These are phyloP conservation scores for Glycine latifolia DNA, from an alignment of 306 rosid species.

Conservation along the genomic window DNA sequence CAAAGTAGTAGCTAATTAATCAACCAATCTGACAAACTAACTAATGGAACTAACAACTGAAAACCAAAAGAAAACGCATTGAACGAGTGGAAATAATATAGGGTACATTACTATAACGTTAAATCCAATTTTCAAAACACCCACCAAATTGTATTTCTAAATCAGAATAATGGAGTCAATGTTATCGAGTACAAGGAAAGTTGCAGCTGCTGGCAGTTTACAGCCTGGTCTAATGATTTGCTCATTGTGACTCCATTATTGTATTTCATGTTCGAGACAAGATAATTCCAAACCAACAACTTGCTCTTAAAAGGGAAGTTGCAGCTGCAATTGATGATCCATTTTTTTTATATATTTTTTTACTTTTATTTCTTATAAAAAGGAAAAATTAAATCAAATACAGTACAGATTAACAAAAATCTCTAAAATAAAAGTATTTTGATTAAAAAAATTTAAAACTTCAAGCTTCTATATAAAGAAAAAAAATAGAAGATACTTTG, in stretches of 20 bases:
- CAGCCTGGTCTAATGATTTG: not conserved
- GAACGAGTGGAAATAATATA: not conserved
- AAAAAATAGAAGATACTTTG: too few relatives aligned
- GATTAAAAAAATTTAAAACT: not conserved
- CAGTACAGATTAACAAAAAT: too few relatives aligned
- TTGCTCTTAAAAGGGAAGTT: too few relatives aligned
- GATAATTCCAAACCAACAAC: too few relatives aligned
- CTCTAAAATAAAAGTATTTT: not conserved
- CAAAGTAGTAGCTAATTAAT: not conserved
- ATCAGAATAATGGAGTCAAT: too few relatives aligned
- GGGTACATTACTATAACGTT: not conserved
- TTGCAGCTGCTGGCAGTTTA: too few relatives aligned
- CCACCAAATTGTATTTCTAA: not conserved
- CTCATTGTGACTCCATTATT: too few relatives aligned
- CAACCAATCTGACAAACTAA: not conserved
- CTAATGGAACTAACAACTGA: not conserved
- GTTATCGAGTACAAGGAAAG: too few relatives aligned
- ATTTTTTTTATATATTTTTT: too few relatives aligned
- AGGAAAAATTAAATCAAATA: too few relatives aligned
- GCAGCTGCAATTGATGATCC: not conserved
- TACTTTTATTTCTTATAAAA: not conserved
- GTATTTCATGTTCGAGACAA: too few relatives aligned
- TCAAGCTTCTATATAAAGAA: too few relatives aligned
- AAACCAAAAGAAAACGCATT: not conserved
- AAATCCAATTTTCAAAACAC: not conserved